Evolutionary conservation across 2,329 filamentous ascomycete genomes (phyloP).

Genomic region (Ophiosphaerella korrae): DNA sequence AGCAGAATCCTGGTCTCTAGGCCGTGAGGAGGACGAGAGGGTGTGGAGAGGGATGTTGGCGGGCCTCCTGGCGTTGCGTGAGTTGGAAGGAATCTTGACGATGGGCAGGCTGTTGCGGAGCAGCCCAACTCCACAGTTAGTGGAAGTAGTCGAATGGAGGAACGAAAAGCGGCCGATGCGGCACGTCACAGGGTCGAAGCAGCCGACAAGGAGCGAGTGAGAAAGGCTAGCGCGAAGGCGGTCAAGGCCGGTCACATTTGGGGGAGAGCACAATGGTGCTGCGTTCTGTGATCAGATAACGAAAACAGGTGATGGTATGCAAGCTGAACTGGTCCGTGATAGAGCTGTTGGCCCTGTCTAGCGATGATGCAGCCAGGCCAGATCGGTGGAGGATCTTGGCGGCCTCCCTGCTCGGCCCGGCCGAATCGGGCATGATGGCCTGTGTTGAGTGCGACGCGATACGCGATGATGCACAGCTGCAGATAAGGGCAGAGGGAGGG

Average conservation of each 20-base stretch:
- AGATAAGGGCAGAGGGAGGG: not conserved
- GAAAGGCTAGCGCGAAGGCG: slow-evolving; percentile 29
- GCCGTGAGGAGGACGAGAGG: slow-evolving; percentile 58
- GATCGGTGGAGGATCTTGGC: not conserved
- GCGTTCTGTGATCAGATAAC: slow-evolving; percentile 34
- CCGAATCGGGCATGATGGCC: slow-evolving; percentile 4
- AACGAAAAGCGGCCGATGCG: slow-evolving; percentile 28
- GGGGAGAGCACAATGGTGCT: slow-evolving; percentile 25
- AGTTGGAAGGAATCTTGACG: slow-evolving; percentile 82
- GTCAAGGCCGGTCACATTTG: slow-evolving; percentile 44
- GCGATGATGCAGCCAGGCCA: not conserved
- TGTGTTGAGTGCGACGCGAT: slow-evolving; percentile 4
- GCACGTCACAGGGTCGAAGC: slow-evolving; percentile 39
- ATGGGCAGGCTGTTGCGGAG: slow-evolving; percentile 63
- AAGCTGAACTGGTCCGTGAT: not conserved
- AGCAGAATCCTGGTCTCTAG: slow-evolving; percentile 47
- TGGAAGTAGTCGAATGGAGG: slow-evolving; percentile 25
- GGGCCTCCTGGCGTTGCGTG: slow-evolving; percentile 67
- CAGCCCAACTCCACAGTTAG: slow-evolving; percentile 42
- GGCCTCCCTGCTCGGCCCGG: slow-evolving; percentile 11
- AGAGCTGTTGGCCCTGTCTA: slow-evolving; percentile 14
- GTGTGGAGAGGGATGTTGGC: slow-evolving; percentile 89
- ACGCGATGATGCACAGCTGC: slow-evolving; percentile 14
- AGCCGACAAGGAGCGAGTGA: slow-evolving; percentile 12
- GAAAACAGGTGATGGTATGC: slow-evolving; percentile 23